Evolutionary conservation across 1,139 yeast species (phyloP).

Genomic region (Candida gigantensis): DNA sequence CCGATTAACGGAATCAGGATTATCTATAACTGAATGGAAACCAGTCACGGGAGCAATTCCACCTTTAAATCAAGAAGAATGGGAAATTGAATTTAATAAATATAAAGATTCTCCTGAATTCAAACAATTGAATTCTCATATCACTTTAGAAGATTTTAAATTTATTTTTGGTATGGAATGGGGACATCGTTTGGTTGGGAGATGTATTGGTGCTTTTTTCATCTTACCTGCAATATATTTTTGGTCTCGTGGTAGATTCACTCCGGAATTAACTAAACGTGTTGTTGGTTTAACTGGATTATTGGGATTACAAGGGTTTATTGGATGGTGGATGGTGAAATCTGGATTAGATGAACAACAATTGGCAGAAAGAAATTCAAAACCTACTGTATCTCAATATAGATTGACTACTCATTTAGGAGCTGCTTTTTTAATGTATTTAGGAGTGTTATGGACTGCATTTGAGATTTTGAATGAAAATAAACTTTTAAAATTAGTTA

Average conservation of each 20-base stretch:
- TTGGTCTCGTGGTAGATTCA: constrained; percentile 65
- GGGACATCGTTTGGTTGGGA: constrained; percentile 92
- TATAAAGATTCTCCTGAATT: constrained; percentile 91
- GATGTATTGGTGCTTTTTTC: constrained; percentile 83
- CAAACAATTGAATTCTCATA: constrained; percentile 83
- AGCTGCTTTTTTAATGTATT: constrained; percentile 85
- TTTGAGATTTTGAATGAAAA: constrained; percentile 79
- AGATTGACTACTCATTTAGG: constrained; percentile 92
- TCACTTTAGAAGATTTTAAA: constrained; percentile 89
- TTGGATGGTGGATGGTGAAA: constrained; percentile 99
- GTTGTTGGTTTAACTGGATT: constrained; percentile 72
- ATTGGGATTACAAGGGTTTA: constrained; percentile 89
- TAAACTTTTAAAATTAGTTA: constrained; percentile 45
- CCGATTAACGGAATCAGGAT: constrained; percentile 90
- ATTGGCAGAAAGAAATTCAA: constrained; percentile 75
- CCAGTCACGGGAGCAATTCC: constrained; percentile 96
- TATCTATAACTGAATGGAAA: constrained; percentile 97
- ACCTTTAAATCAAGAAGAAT: constrained; percentile 74
- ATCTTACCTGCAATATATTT: constrained; percentile 85
- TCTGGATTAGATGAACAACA: constrained; percentile 88
- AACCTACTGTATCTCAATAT: constrained; percentile 96
- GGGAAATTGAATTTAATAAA: constrained; percentile 82
- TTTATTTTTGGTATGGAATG: constrained; percentile 97
- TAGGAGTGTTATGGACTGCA: constrained; percentile 91
- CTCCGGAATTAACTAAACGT: constrained; percentile 66